Evolutionary conservation across 805 yeast species (phyloP).

Genomic region (Lachancea quebecensis): DNA sequence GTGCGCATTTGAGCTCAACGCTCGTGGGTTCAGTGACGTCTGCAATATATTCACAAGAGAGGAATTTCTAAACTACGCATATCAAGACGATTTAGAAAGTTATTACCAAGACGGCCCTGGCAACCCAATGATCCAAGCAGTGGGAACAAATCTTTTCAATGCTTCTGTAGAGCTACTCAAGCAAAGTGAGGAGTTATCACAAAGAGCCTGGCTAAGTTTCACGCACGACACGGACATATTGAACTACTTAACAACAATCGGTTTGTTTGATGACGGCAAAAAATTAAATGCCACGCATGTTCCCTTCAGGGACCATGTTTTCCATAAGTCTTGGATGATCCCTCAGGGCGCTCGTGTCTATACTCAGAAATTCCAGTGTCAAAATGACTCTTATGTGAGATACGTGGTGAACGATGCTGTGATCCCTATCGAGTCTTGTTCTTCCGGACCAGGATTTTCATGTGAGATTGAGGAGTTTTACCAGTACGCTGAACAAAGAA

Average conservation of each 20-base stretch:
- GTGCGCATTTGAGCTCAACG: slow-evolving; percentile 74
- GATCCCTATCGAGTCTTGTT: slow-evolving; percentile 42
- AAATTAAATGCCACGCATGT: slow-evolving; percentile 40
- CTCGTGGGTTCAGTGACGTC: slow-evolving; percentile 56
- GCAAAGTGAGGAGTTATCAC: slow-evolving; percentile 43
- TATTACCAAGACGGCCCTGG: slow-evolving; percentile 65
- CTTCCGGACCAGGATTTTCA: slow-evolving; percentile 48
- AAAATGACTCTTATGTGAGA: slow-evolving; percentile 39
- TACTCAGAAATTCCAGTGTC: slow-evolving; percentile 43
- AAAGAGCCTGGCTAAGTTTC: slow-evolving; percentile 58
- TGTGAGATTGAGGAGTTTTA: slow-evolving; percentile 36
- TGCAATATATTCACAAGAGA: slow-evolving; percentile 63
- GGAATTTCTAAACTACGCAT: slow-evolving; percentile 58
- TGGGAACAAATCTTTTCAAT: slow-evolving; percentile 55
- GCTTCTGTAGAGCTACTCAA: slow-evolving; percentile 45
- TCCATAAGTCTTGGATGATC: slow-evolving; percentile 41
- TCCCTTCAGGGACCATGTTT: slow-evolving; percentile 39
- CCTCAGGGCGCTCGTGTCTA: slow-evolving; percentile 55
- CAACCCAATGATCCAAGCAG: slow-evolving; percentile 45
- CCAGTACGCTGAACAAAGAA: slow-evolving; percentile 27
- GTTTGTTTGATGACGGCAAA: slow-evolving; percentile 36
- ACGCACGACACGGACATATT: slow-evolving; percentile 69
- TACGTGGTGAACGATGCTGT: slow-evolving; percentile 48
- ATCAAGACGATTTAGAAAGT: slow-evolving; percentile 49
- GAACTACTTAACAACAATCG: slow-evolving; percentile 57